Conservation (phyloP, 129 eudicot genomes). For the Helianthus tuberosus region DNA sequence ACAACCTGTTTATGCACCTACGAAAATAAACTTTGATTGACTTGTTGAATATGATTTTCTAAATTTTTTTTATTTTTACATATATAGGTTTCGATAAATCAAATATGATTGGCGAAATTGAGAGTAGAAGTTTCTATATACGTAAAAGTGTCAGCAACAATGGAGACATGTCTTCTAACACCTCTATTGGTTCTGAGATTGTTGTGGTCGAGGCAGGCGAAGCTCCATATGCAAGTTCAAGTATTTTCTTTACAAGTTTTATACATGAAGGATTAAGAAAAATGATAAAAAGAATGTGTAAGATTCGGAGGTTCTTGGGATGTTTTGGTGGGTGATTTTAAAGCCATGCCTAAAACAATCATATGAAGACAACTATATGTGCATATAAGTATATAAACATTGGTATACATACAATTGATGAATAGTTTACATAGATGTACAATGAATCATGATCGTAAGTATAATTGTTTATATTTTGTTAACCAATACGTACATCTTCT, state of each 20-base stretch:
- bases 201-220: neutral
- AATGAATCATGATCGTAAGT: neutral
- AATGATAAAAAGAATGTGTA: slow-evolving; percentile 44
- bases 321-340: slow-evolving; percentile 45
- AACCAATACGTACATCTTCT: too few species aligned
- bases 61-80: neutral
- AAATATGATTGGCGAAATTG: slow-evolving; percentile 67
- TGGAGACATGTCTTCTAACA: neutral
- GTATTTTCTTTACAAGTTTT: slow-evolving; percentile 29
- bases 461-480: too few species aligned
- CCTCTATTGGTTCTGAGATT: slow-evolving; percentile 23
- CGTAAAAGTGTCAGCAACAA: slow-evolving; percentile 42
- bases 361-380: neutral
- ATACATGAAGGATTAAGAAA: slow-evolving; percentile 31
- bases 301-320: slow-evolving; percentile 58
- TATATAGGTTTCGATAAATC: slow-evolving; percentile 64
- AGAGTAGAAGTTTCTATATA: slow-evolving; percentile 81
- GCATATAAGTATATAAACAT: neutral
- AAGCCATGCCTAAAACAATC: slow-evolving; percentile 2
- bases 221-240: slow-evolving; percentile 18
- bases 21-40: neutral
- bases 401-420: neutral
- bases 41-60: neutral
- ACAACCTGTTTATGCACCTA: too few species aligned
- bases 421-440: neutral